phyloP scores from a whole-genome alignment of 2,329 filamentous ascomycete genomes.

The Xylogone sp. region DNA sequence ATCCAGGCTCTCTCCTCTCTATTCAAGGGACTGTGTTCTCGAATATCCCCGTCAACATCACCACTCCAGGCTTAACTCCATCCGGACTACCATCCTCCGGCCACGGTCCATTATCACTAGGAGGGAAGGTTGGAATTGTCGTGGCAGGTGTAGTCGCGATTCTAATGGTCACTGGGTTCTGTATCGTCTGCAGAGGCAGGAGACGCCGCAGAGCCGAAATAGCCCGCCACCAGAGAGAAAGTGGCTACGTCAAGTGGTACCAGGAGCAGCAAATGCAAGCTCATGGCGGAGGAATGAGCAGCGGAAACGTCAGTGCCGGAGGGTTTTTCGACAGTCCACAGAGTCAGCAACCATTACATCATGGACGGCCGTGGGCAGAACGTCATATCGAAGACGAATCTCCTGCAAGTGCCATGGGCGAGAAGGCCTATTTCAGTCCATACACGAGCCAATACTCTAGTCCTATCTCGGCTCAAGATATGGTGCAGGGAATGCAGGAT shows the following conservation, averaged over 20 bases:
- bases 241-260: constrained; percentile 20
- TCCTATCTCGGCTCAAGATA: constrained; percentile 35
- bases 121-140: constrained; percentile 55
- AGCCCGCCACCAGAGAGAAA: constrained; percentile 29
- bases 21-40: constrained; percentile 52
- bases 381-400: constrained; percentile 24
- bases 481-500: constrained; percentile 7
- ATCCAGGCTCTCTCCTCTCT: constrained; percentile 42
- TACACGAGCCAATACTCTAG: constrained; percentile 58
- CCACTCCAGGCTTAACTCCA: constrained; percentile 39
- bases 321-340: constrained; percentile 44
- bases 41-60: constrained; percentile 42
- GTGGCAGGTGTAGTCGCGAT: constrained; percentile 46
- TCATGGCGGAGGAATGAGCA: constrained; percentile 32
- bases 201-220: constrained; percentile 51
- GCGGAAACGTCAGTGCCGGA: constrained; percentile 28
- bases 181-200: constrained; percentile 53
- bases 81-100: constrained; percentile 12
- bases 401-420: constrained; percentile 31
- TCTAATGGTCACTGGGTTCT: constrained; percentile 45
- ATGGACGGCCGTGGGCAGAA: constrained; percentile 45
- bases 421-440: constrained; percentile 51
- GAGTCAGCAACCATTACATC: constrained; percentile 45
- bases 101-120: constrained; percentile 44
- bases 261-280: constrained; percentile 4